phyloP scores from a whole-genome alignment of 371 early-diverging fungal genomes.

The Circinella minor region DNA sequence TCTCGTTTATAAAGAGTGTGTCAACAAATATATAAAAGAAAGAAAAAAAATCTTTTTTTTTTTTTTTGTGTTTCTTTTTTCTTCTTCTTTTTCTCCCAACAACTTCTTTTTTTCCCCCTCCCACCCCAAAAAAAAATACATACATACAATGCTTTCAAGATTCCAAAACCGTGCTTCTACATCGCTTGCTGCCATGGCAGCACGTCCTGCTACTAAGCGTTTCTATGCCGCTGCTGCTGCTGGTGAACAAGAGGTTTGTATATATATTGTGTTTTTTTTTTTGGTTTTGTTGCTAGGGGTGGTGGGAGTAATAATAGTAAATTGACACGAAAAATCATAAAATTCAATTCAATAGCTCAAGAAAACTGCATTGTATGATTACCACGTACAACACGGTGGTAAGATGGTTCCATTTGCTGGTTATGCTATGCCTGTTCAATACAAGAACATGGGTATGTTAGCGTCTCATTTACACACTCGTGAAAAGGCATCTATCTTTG shows the following conservation, averaged over 20 bases:
- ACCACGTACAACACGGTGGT: constrained; percentile 89
- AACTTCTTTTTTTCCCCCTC: constrained; percentile 1
- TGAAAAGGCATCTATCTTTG: constrained; percentile 92
- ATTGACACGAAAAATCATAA: neutral
- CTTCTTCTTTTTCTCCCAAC: constrained; percentile 15
- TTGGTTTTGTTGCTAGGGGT: neutral
- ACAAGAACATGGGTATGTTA: constrained; percentile 79
- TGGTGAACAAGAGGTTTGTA: constrained; percentile 27
- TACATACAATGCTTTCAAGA: constrained; percentile 7
- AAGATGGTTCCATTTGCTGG: constrained; percentile 99
- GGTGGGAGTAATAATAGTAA: neutral
- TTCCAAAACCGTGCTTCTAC: constrained; percentile 22
- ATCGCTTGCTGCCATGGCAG: constrained; percentile 19
- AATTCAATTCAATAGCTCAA: constrained; percentile 34
- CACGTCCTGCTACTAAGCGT: constrained; percentile 26
- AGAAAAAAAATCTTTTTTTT: neutral
- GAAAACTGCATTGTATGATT: constrained; percentile 90
- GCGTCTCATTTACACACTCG: constrained; percentile 93
- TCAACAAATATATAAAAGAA: constrained; percentile 17
- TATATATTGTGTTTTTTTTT: no score
- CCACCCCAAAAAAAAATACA: constrained; percentile 7
- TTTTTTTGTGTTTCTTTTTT: constrained; percentile 5
- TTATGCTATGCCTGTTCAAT: constrained; percentile 96
- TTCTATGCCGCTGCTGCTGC: constrained; percentile 38
- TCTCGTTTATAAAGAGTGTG: neutral